Percentiles rank a stretch among this genome's conserved stretches.
Evolutionary conservation across 2,329 filamentous ascomycete species (phyloP).

Genomic region (Aspergillus uvarum): DNA sequence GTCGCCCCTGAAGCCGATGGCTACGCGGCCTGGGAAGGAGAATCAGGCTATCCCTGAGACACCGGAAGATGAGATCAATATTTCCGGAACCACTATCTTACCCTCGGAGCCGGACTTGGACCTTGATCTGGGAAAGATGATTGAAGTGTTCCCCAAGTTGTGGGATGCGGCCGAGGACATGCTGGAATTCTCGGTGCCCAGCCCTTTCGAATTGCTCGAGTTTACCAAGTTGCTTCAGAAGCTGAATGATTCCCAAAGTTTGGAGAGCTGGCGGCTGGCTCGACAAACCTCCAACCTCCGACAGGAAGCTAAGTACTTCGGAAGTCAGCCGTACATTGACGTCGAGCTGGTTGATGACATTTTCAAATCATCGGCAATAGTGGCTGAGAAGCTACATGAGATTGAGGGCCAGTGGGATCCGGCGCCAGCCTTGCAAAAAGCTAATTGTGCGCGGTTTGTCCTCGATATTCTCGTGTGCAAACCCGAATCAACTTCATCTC

Average conservation of each 20-base stretch:
- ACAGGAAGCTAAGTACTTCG: constrained; percentile 28
- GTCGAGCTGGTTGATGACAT: constrained; percentile 28
- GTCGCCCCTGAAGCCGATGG: constrained; percentile 10
- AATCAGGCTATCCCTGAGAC: constrained; percentile 23
- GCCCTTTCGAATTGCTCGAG: constrained; percentile 23
- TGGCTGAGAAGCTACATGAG: constrained; percentile 17
- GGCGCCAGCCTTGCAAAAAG: constrained; percentile 41
- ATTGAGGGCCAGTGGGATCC: constrained; percentile 32
- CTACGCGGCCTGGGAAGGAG: constrained; percentile 9
- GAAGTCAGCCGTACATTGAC: constrained; percentile 38
- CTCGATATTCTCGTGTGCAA: constrained; percentile 38
- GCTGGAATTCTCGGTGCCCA: constrained; percentile 38
- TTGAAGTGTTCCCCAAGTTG: constrained; percentile 42
- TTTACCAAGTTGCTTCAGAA: constrained; percentile 32
- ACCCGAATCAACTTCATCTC: constrained; percentile 18
- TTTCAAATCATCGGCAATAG: constrained; percentile 26
- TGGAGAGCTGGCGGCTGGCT: constrained; percentile 30
- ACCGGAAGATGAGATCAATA: constrained; percentile 32
- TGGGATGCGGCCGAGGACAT: constrained; percentile 34
- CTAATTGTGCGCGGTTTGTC: constrained; percentile 46
- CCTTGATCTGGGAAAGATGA: constrained; percentile 37
- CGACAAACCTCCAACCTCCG: constrained; percentile 26
- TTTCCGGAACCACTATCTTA: constrained; percentile 38
- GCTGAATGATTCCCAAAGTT: constrained; percentile 29
- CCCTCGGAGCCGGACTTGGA: constrained; percentile 30